A percentile compares a stretch with the other conserved stretches of the same genome.
Conservation (phyloP, 805 yeast species). For the Candida sphagnicola region DNA sequence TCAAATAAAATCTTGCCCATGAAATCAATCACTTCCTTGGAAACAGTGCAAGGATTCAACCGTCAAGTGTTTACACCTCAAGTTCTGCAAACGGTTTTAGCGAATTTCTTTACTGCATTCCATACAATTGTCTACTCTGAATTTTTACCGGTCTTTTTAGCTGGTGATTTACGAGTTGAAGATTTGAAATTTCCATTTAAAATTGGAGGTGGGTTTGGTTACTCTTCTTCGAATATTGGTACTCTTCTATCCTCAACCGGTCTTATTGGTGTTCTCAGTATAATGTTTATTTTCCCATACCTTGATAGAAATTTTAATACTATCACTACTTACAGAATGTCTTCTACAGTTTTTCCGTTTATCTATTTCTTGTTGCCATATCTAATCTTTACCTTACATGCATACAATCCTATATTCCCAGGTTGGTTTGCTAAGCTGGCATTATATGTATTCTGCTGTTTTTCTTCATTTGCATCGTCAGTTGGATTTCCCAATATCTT, state of each 20-base stretch:
- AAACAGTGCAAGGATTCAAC: conserved; percentile 12
- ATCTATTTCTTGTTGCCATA: conserved; percentile 46
- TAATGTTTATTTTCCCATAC: conserved; percentile 48
- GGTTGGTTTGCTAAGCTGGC: conserved; percentile 13
- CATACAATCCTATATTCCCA: conserved; percentile 25
- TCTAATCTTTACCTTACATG: conserved; percentile 39
- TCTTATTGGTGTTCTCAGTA: conserved; percentile 46
- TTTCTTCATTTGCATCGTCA: conserved; percentile 37
- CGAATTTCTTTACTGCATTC: conserved; percentile 42
- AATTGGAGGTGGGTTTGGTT: conserved; percentile 52
- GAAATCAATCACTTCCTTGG: conserved; percentile 7
- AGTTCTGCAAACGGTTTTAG: conserved; percentile 26
- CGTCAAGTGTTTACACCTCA: conserved; percentile 24
- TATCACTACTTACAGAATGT: conserved; percentile 38
- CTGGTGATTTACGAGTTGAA: conserved; percentile 23
- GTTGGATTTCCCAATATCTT: conserved; percentile 51
- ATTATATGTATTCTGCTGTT: conserved; percentile 24
- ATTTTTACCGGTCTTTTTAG: conserved; percentile 53
- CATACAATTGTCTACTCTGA: conserved; percentile 49
- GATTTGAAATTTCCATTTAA: conserved; percentile 44
- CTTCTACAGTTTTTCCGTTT: conserved; percentile 41
- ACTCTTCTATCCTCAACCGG: conserved; percentile 49
- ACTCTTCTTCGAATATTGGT: conserved; percentile 45
- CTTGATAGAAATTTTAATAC: conserved; percentile 47
- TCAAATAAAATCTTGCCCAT: conserved; percentile 9